Percentiles rank a stretch among this genome's conserved stretches.
Conservation (phyloP, 1,284 basidiomycete species). For the Fomitopsis betulina region DNA sequence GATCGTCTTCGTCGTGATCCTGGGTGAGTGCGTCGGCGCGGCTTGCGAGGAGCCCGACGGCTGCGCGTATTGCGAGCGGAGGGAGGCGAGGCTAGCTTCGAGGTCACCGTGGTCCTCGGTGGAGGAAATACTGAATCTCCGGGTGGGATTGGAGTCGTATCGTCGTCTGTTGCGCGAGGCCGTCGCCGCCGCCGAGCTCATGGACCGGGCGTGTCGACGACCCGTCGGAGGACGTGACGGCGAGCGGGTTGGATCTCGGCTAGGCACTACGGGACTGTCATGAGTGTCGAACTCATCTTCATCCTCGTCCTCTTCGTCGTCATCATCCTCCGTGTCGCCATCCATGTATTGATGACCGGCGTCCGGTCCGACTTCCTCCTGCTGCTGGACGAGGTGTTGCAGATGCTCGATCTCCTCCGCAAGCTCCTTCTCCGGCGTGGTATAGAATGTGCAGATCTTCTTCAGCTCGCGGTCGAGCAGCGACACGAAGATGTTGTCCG, state of each 20-base stretch:
- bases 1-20: slow-evolving; percentile 34
- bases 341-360: slow-evolving; percentile 38
- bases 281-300: slow-evolving; percentile 39
- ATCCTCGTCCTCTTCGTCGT: slow-evolving; percentile 66
- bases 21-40: slow-evolving; percentile 11
- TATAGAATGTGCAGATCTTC: slow-evolving; percentile 85
- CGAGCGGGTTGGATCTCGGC: slow-evolving; percentile 19
- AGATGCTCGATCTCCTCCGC: slow-evolving; percentile 58
- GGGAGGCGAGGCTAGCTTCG: slow-evolving; percentile 36
- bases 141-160: slow-evolving; percentile 16
- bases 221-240: slow-evolving; percentile 19
- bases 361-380: slow-evolving; percentile 65
- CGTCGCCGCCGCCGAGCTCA: slow-evolving; percentile 21
- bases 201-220: slow-evolving; percentile 33
- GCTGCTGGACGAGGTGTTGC: slow-evolving; percentile 59
- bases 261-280: slow-evolving; percentile 14
- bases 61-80: slow-evolving; percentile 21
- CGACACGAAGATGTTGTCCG: slow-evolving; percentile 62
- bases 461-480: slow-evolving; percentile 81
- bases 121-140: slow-evolving; percentile 52
- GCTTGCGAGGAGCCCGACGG: slow-evolving; percentile 7
- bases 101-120: slow-evolving; percentile 41
- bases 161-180: slow-evolving; percentile 17
- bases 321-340: slow-evolving; percentile 57
- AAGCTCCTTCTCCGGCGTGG: slow-evolving; percentile 70